Percentiles rank a stretch among this genome's conserved stretches.
Evolutionary conservation across 2,329 filamentous ascomycete genomes (phyloP).

Genomic region (Achaetomium macrosporum): DNA sequence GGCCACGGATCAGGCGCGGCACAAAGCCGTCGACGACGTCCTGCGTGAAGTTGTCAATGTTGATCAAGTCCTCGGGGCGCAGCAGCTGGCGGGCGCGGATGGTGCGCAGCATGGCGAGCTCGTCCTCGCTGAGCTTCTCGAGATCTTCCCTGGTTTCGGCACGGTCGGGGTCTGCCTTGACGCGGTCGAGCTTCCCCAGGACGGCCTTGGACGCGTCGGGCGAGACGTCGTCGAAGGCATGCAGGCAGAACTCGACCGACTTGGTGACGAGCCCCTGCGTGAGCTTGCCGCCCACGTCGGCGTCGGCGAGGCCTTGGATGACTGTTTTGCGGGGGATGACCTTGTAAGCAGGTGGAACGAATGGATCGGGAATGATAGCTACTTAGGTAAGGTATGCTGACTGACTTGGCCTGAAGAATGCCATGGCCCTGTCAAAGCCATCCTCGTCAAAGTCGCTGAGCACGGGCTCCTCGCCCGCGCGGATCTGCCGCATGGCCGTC

Average conservation of each 20-base stretch:
- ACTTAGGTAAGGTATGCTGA: no score
- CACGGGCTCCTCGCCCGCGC: conserved; percentile 33
- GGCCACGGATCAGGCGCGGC: conserved; percentile 24
- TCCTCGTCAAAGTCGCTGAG: conserved; percentile 38
- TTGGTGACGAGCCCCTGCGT: conserved; percentile 26
- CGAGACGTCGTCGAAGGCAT: conserved; percentile 25
- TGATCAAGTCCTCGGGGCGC: conserved; percentile 28
- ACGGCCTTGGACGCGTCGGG: neutral
- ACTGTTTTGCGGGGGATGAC: no score
- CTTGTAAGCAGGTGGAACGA: no score
- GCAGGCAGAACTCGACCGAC: conserved; percentile 31
- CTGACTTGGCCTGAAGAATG: conserved; percentile 27
- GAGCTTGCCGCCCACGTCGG: conserved; percentile 24
- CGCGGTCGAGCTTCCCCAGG: conserved; percentile 13
- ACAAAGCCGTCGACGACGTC: conserved; percentile 28
- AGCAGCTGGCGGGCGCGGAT: conserved; percentile 30
- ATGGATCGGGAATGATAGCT: no score
- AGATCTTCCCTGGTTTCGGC: neutral
- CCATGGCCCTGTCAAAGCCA: conserved; percentile 39
- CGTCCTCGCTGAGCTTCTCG: conserved; percentile 20
- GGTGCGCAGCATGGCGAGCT: conserved; percentile 22
- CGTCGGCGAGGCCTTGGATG: conserved; percentile 30
- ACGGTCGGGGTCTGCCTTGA: neutral
- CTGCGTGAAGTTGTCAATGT: conserved; percentile 30
- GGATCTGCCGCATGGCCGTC: conserved; percentile 37